These are phyloP conservation scores for Suhomyces bribrorum DNA, from an alignment of 1,139 yeast genomes.

Conservation along the genomic window DNA sequence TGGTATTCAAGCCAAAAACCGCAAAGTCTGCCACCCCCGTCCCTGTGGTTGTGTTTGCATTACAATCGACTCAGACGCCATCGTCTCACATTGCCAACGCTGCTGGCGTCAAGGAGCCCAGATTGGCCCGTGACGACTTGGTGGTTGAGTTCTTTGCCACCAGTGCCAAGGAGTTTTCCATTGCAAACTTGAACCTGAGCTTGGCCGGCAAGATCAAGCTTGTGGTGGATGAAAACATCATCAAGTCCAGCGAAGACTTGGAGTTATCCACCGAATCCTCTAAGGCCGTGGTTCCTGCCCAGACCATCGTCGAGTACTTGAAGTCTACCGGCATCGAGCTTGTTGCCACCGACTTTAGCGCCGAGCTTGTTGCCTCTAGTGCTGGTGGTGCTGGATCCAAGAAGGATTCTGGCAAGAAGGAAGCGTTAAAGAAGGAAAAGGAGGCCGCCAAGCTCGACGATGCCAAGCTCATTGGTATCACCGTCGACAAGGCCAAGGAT, in stretches of 20 bases:
- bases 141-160: slow-evolving; percentile 65
- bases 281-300: slow-evolving; percentile 57
- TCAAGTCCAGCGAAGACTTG: slow-evolving; percentile 37
- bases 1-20: slow-evolving; percentile 90
- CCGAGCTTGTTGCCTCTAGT: slow-evolving; percentile 39
- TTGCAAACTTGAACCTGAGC: slow-evolving; percentile 56
- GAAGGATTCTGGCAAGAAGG: slow-evolving; percentile 26
- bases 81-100: slow-evolving; percentile 62
- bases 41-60: slow-evolving; percentile 80
- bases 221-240: slow-evolving; percentile 61
- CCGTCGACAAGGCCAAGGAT: slow-evolving; percentile 87
- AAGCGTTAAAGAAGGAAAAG: slow-evolving; percentile 31
- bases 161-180: slow-evolving; percentile 64
- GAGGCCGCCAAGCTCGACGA: slow-evolving; percentile 68
- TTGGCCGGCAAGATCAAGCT: slow-evolving; percentile 67
- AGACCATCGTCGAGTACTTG: slow-evolving; percentile 54
- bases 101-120: slow-evolving; percentile 79
- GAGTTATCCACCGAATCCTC: slow-evolving; percentile 61
- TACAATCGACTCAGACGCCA: slow-evolving; percentile 71
- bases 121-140: slow-evolving; percentile 82
- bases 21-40: slow-evolving; percentile 81
- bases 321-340: slow-evolving; percentile 58
- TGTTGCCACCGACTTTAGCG: slow-evolving; percentile 59
- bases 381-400: slow-evolving; percentile 33
- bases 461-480: slow-evolving; percentile 93